Base-by-base conservation (phyloP, 2,329 filamentous ascomycete species). In the Fusarium palustre region DNA sequence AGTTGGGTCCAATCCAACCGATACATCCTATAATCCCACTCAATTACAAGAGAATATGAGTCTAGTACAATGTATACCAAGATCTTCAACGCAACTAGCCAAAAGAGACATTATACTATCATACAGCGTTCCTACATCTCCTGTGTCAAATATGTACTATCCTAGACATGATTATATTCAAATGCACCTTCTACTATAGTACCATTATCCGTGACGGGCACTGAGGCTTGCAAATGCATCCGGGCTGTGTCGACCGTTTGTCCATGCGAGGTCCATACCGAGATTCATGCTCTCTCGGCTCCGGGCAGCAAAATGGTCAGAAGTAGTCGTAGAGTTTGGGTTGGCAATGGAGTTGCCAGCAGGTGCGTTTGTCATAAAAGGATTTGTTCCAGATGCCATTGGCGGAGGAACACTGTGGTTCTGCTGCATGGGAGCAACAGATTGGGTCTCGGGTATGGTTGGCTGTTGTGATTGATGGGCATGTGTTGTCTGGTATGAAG, bases 151-250 rank as follows among this genome's bases (percentile, higher is more conserved):
- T 68, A 64, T 73, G 59, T 67, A 70, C 58, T 74, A 69, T 71
- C 70, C 69, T 66, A 59, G 46, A 50, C 49, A 66, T 60, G 53
- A 62, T 45, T 49, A 50, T 69, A 64, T 68, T 46, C 55, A 66
- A 64, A 60, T 48, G 24, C 55, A 49, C 42, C 28, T 48, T 57
- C 24, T 52, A 8, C 36, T 62, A 39, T 70, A 62, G 64, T 79
- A 68, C 77, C 58, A 75, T 80, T 72, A 84, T 75, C 77, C 80
- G 74, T 86, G 85, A 69, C 86, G 82, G 54, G 91, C 88, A 74
- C 91, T 93, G 68, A 94, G 81, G 52, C 90, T 92, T 4, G 91
- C 88, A 83, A 94, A 94, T 16, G 92, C 92, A 78, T 94, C 92
- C 5, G 92, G 92, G 72, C 91, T 93, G 75, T 94, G 91, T 42